These are phyloP conservation scores for Colletotrichum sublineola DNA, from an alignment of 2,329 filamentous ascomycete genomes.

Conservation along the genomic window DNA sequence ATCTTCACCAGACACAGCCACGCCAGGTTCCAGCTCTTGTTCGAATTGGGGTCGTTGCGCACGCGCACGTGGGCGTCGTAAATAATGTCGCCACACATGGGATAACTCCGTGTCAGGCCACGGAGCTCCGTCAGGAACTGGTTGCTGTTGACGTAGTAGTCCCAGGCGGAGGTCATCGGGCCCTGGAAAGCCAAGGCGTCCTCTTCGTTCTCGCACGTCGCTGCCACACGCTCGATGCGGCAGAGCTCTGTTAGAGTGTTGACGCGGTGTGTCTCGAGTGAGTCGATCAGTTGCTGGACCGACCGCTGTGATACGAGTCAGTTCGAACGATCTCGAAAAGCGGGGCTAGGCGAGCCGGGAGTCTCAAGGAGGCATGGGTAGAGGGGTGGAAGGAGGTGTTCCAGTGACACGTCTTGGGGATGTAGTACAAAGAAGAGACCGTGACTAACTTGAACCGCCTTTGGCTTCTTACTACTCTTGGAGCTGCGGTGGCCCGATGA, in stretches of 20 bases:
- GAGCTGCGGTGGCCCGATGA: conserved; percentile 44
- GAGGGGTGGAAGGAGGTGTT: background rate
- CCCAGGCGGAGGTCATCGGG: conserved; percentile 79
- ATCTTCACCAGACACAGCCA: conserved; percentile 80
- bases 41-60: conserved; percentile 72
- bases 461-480: conserved; percentile 47
- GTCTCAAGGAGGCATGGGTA: background rate
- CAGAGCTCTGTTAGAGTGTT: conserved; percentile 81
- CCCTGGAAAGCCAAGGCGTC: conserved; percentile 69
- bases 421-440: conserved; percentile 48
- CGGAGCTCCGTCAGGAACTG: conserved; percentile 79
- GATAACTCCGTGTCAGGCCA: conserved; percentile 75
- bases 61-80: conserved; percentile 76
- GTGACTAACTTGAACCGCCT: conserved; percentile 49
- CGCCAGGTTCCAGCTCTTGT: conserved; percentile 81
- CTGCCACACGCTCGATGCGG: conserved; percentile 76
- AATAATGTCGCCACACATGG: conserved; percentile 74
- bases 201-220: conserved; percentile 68
- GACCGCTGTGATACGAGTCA: conserved; percentile 48
- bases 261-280: conserved; percentile 75
- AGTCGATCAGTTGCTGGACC: conserved; percentile 69
- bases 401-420: background rate
- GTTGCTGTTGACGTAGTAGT: conserved; percentile 78
- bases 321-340: background rate
- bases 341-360: background rate